Conservation (phyloP, 306 rosid species). For the Delonix regia region DNA sequence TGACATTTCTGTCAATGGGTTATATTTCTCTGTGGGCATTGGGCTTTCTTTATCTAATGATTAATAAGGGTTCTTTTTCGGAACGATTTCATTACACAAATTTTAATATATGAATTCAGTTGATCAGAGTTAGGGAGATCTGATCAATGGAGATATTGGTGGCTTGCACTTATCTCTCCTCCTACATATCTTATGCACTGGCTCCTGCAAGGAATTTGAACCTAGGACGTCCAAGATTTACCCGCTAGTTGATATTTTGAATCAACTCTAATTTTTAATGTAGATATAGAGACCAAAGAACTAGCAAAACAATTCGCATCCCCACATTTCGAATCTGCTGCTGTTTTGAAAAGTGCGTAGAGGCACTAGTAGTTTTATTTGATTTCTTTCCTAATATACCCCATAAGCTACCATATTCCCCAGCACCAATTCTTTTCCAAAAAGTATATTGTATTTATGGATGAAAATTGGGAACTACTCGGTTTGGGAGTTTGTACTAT, state of each 20-base stretch:
- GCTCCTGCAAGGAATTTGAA: neutral
- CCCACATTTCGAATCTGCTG: neutral
- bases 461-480: neutral
- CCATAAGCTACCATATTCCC: neutral
- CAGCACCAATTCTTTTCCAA: neutral
- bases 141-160: neutral
- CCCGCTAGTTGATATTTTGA: neutral
- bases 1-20: conserved; percentile 1
- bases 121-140: neutral
- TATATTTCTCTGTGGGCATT: neutral
- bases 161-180: neutral
- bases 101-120: neutral
- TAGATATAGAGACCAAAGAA: neutral
- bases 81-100: neutral
- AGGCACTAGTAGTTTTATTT: neutral
- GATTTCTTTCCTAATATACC: neutral
- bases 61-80: neutral
- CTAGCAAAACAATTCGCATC: conserved; percentile 13
- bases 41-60: neutral
- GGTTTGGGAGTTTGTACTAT: conserved; percentile 14
- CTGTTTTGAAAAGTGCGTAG: neutral
- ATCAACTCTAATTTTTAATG: neutral
- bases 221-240: neutral
- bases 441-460: neutral
- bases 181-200: neutral